These are phyloP conservation scores for Musa balbisiana DNA, from an alignment of 202 grass and related monocot genomes.

Conservation along the genomic window DNA sequence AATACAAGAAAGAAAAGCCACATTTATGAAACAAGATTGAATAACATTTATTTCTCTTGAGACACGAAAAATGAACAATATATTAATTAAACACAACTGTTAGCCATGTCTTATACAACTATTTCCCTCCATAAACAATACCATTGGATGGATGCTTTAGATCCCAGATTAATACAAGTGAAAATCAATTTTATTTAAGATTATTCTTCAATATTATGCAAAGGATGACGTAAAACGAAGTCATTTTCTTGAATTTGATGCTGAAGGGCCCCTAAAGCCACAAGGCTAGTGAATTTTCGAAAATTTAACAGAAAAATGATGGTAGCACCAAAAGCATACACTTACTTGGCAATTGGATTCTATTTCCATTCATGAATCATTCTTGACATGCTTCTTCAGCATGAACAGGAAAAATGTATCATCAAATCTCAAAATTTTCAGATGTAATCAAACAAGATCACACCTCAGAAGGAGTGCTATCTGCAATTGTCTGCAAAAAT, in stretches of 20 bases:
- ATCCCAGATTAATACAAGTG: background rate
- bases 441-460: constrained; percentile 13
- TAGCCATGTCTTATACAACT: background rate
- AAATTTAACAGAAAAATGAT: background rate
- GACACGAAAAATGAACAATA: background rate
- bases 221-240: background rate
- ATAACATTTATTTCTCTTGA: background rate
- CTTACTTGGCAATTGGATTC: background rate
- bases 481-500: constrained; percentile 51
- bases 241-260: background rate
- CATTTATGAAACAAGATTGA: background rate
- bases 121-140: background rate
- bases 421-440: background rate
- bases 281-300: background rate
- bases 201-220: background rate
- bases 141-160: background rate
- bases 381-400: background rate
- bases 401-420: background rate
- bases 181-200: background rate
- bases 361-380: background rate
- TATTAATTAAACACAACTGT: background rate
- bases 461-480: constrained; percentile 23
- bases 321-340: background rate
- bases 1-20: background rate
- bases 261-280: background rate